phyloP scores from a whole-genome alignment of 2,329 filamentous ascomycete genomes.

The Microdochium bolleyi region DNA sequence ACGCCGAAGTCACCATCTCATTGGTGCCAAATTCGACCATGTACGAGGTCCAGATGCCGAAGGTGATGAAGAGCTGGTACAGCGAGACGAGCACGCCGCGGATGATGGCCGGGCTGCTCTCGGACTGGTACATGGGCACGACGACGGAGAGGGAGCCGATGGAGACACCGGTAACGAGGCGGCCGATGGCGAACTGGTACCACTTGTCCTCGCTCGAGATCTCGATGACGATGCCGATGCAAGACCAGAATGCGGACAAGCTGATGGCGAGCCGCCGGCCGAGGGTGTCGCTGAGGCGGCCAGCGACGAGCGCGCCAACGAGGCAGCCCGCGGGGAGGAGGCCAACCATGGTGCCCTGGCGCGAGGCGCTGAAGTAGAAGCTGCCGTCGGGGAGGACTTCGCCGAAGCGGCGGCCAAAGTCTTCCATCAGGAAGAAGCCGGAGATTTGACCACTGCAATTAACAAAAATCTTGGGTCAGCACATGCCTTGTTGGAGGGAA shows the following conservation, averaged over 20 bases:
- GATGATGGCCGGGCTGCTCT: slow-evolving; percentile 56
- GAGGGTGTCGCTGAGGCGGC: slow-evolving; percentile 52
- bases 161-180: slow-evolving; percentile 58
- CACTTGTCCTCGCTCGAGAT: slow-evolving; percentile 47
- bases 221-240: slow-evolving; percentile 56
- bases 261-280: slow-evolving; percentile 56
- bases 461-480: neutral
- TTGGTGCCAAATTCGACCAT: slow-evolving; percentile 57
- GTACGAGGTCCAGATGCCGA: slow-evolving; percentile 55
- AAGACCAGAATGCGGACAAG: slow-evolving; percentile 54
- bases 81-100: slow-evolving; percentile 55
- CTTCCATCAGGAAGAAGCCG: slow-evolving; percentile 52
- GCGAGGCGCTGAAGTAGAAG: slow-evolving; percentile 45
- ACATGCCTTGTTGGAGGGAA: neutral
- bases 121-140: slow-evolving; percentile 62
- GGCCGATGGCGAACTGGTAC: slow-evolving; percentile 58
- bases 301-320: slow-evolving; percentile 48
- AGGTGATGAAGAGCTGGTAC: slow-evolving; percentile 63
- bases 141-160: slow-evolving; percentile 57
- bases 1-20: slow-evolving; percentile 30
- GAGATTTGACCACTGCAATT: slow-evolving; percentile 46
- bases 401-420: slow-evolving; percentile 49
- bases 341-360: slow-evolving; percentile 56
- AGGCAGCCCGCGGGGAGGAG: slow-evolving; percentile 54
- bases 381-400: slow-evolving; percentile 25